These are phyloP conservation scores for Mycena citricolor DNA, from an alignment of 1,284 basidiomycete species.

Conservation along the genomic window DNA sequence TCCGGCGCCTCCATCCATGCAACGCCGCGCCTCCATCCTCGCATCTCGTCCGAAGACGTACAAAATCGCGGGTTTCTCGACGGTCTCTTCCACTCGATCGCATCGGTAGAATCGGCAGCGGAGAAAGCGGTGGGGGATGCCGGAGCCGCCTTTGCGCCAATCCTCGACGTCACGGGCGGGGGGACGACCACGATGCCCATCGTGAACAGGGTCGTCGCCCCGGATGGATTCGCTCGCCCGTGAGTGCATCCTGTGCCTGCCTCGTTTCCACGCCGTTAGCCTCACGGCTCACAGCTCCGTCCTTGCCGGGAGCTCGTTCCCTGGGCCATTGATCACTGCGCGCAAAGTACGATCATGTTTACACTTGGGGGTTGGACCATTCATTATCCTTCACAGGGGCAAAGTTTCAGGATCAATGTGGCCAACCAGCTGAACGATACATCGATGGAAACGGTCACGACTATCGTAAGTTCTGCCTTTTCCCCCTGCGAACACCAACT, in stretches of 20 bases:
- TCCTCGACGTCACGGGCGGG: not conserved
- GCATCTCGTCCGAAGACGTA: too few relatives aligned
- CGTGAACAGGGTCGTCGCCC: slow-evolving; percentile 9
- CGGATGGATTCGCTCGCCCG: slow-evolving; percentile 8
- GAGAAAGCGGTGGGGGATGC: slow-evolving; percentile 4
- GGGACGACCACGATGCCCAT: slow-evolving; percentile 3
- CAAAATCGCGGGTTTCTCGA: too few relatives aligned
- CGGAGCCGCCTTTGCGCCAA: not conserved
- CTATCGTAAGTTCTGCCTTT: too few relatives aligned
- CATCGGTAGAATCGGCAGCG: too few relatives aligned
- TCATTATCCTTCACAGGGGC: not conserved
- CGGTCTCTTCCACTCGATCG: too few relatives aligned
- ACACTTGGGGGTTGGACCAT: not conserved
- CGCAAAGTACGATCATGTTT: slow-evolving; percentile 3
- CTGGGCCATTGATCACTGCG: slow-evolving; percentile 6
- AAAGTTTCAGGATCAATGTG: not conserved
- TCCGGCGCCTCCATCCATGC: too few relatives aligned
- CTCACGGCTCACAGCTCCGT: slow-evolving; percentile 2
- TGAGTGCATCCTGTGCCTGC: too few relatives aligned
- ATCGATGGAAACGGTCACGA: not conserved
- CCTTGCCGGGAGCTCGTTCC: slow-evolving; percentile 6
- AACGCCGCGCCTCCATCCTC: too few relatives aligned
- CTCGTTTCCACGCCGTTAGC: slow-evolving; percentile 1
- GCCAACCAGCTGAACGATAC: slow-evolving; percentile 3
- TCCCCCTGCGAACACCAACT: too few relatives aligned